These are phyloP conservation scores for Hypoxylon sp. DNA, from an alignment of 2,329 filamentous ascomycete genomes.

Conservation along the genomic window DNA sequence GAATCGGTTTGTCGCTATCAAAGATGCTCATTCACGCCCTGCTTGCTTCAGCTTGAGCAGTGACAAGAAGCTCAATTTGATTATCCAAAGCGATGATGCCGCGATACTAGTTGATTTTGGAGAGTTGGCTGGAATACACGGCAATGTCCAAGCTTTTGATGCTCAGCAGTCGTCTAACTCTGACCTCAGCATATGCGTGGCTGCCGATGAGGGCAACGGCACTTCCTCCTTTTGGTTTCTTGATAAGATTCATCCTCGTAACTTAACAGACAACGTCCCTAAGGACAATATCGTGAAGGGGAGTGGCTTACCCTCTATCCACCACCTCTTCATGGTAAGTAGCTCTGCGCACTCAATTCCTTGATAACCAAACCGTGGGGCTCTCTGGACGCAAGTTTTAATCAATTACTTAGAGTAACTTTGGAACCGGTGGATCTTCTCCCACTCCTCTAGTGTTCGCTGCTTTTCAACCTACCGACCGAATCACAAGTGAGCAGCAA, in stretches of 20 bases:
- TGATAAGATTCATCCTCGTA: neutral
- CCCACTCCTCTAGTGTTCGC: neutral
- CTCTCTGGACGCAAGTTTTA: neutral
- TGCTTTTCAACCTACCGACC: neutral
- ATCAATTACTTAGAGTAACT: neutral
- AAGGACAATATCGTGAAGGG: neutral
- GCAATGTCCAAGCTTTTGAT: slow-evolving; percentile 1
- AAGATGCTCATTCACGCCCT: slow-evolving; percentile 2
- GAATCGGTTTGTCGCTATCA: slow-evolving; percentile 8
- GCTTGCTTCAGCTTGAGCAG: slow-evolving; percentile 5
- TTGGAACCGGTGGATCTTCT: neutral
- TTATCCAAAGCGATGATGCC: slow-evolving; percentile 1
- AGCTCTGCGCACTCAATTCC: neutral
- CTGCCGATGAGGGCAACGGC: neutral
- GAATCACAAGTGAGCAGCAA: neutral
- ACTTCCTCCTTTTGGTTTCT: slow-evolving; percentile 5
- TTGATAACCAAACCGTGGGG: neutral
- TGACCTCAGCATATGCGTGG: slow-evolving; percentile 1
- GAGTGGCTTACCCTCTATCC: neutral
- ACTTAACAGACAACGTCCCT: neutral
- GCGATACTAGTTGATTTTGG: neutral
- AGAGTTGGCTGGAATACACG: neutral
- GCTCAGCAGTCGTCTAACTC: neutral
- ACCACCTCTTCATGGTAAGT: slow-evolving; percentile 4
- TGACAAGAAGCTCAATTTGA: slow-evolving; percentile 6